Conservation (phyloP, 371 early-diverging fungal species). For the Rhizopus delemar region DNA sequence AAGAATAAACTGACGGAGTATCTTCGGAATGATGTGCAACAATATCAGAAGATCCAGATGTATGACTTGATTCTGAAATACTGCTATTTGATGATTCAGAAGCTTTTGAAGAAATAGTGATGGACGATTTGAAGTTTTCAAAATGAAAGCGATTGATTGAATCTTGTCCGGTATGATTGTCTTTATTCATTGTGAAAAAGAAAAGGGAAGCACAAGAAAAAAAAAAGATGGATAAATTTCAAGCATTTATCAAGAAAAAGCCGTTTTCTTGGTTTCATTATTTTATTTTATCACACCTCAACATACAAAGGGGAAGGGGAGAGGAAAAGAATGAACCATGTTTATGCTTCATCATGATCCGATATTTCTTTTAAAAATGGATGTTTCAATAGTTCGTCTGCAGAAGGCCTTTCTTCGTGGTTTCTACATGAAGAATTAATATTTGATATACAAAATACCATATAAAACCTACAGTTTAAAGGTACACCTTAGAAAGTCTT, state of each 20-base stretch:
- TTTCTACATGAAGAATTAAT: constrained; percentile 40
- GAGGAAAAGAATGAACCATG: too few relatives aligned
- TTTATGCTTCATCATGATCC: neutral
- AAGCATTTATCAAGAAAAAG: neutral
- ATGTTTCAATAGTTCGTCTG: constrained; percentile 59
- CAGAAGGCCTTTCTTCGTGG: constrained; percentile 62
- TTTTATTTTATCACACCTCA: neutral
- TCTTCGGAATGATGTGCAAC: neutral
- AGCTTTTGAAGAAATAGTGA: too few relatives aligned
- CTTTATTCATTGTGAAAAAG: neutral
- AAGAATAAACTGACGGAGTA: neutral
- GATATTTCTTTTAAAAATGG: constrained; percentile 40
- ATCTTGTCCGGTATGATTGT: neutral
- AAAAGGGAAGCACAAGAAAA: neutral
- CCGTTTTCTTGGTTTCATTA: neutral
- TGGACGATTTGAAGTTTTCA: too few relatives aligned
- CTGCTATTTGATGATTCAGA: too few relatives aligned
- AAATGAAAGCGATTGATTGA: too few relatives aligned
- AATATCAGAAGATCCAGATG: too few relatives aligned
- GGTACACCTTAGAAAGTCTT: constrained; percentile 77
- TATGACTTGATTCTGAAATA: too few relatives aligned
- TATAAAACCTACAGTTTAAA: constrained; percentile 64
- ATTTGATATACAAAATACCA: neutral
- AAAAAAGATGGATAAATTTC: too few relatives aligned
- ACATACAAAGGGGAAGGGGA: too few relatives aligned